Base-by-base conservation (phyloP, 1,284 basidiomycete species). In the Rhodotorula mucilaginosa region DNA sequence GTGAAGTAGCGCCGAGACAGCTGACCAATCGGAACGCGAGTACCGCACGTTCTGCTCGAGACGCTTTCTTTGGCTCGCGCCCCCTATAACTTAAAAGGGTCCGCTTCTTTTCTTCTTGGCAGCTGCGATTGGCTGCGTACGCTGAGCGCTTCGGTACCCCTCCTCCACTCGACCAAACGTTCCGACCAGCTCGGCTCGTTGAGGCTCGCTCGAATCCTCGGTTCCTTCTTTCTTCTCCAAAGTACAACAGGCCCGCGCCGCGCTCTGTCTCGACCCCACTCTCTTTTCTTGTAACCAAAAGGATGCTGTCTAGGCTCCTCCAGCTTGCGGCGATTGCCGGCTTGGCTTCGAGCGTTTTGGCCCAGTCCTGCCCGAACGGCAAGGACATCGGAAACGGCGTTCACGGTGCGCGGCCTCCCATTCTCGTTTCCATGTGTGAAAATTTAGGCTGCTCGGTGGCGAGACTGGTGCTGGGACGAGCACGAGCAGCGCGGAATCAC, bases 381-480 rank as follows among this genome's bases (percentile, higher is more conserved):
- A 65, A 58, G 51, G 73, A 74, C 39, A 29, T 61, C n/a, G 70
- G 68, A 1, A 72, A 69, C 31, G 73, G 73, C 4, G 70, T 72
- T 1, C 73, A 74, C n/a, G 63, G 72, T 58, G 29, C 59, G 67
- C 39, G n/a, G n/a, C n/a, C n/a, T n/a, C n/a, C n/a, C n/a, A n/a
- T n/a, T n/a, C n/a, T n/a, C n/a, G n/a, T n/a, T n/a, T n/a, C n/a
- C n/a, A n/a, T n/a, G n/a, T n/a, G n/a, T n/a, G n/a, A n/a, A n/a
- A n/a, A n/a, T n/a, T n/a, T n/a, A n/a, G n/a, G n/a, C n/a, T n/a
- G n/a, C n/a, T n/a, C n/a, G n/a, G n/a, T n/a, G n/a, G n/a, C n/a
- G n/a, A n/a, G 12, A 49, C 39, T 34, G 16, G n/a, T 26, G 5
- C 12, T 7, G 5, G 52, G 23, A 5, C 54, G n/a, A n/a, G n/a